Evolutionary conservation across 2,329 filamentous ascomycete genomes (phyloP), one percentile per base, ranked within the genome.

Genomic region (Claviceps sorghi): DNA sequence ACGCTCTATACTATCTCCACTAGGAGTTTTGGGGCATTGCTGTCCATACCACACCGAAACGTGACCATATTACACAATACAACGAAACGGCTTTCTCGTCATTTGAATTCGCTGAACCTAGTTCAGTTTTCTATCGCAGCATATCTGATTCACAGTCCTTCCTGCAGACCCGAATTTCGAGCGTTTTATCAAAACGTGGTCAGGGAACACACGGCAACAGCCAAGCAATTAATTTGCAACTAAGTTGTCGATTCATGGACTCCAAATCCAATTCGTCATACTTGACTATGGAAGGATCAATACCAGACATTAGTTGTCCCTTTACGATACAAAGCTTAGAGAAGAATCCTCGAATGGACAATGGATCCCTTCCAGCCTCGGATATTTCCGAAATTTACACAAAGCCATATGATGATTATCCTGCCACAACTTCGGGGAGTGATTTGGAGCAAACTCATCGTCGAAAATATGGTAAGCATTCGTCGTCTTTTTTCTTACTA

Each of bases 41-140:
- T 52, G 61, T 63, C 54, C 70, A 70, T 54, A 63, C 67, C 55
- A 67, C 67, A 40, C 63, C 67, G 22, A 69, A 67, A 59, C 56
- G 65, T 41, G 64, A 65, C 52, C 68, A 70, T 17, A 62, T 71
- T 40, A 60, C 70, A 29, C 79, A 83, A 59, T 72, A 82, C 46
- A 75, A 79, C 58, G 78, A 82, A 57, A 78, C 79, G 2, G 82
- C 79, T 7, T 66, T 80, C 40, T 82, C 79, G 0, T 82, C 80
- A 0, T 59, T 82, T 42, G 78, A 76, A 11, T 82, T 79, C 0
- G 72, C 76, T 38, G 77, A 76, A n/a, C 79, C 79, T 19, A 70
- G 74, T 0, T 83, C 80, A 19, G 79, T 79, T 3, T 82, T 72
- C 62, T 74, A 72, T 41, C 68, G 73, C 53, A 78, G 71, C 59